Conservation (phyloP, 2,329 filamentous ascomycete genomes). For the Stemphylium vesicarium region DNA sequence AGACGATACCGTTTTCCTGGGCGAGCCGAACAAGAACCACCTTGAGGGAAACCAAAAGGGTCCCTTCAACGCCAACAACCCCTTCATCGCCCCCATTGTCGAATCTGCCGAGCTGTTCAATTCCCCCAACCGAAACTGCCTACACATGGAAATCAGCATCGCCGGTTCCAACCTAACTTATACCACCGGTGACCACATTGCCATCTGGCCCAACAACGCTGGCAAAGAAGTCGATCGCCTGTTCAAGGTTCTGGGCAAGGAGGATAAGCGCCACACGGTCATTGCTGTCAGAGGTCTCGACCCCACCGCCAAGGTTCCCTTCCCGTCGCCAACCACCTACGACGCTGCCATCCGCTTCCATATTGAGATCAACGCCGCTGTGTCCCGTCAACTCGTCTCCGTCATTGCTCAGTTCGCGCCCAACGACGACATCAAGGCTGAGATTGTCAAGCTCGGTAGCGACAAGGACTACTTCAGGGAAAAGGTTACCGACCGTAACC, state of each 20-base stretch:
- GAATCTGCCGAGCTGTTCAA: slow-evolving; percentile 92
- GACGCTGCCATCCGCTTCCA: slow-evolving; percentile 93
- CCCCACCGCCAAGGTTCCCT: slow-evolving; percentile 94
- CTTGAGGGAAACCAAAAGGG: slow-evolving; percentile 83
- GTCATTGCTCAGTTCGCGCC: slow-evolving; percentile 89
- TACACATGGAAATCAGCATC: slow-evolving; percentile 95
- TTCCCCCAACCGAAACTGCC: slow-evolving; percentile 88
- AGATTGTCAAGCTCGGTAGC: slow-evolving; percentile 84
- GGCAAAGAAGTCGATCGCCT: slow-evolving; percentile 92
- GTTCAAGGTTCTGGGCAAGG: slow-evolving; percentile 76
- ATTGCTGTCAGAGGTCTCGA: slow-evolving; percentile 91
- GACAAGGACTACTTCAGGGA: slow-evolving; percentile 97
- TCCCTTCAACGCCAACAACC: slow-evolving; percentile 95
- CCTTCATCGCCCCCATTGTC: slow-evolving; percentile 90
- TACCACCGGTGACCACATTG: slow-evolving; percentile 96
- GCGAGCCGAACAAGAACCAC: slow-evolving; percentile 95
- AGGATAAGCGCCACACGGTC: slow-evolving; percentile 78
- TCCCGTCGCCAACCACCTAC: slow-evolving; percentile 95
- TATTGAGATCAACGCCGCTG: slow-evolving; percentile 92
- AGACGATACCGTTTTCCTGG: slow-evolving; percentile 84
- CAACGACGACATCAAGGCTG: slow-evolving; percentile 80
- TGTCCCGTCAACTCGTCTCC: slow-evolving; percentile 93
- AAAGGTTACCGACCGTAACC: slow-evolving; percentile 78
- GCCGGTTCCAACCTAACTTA: slow-evolving; percentile 88
- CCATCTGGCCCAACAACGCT: slow-evolving; percentile 95